These are phyloP conservation scores for Penicillium hordei DNA, from an alignment of 2,329 filamentous ascomycete genomes.

Conservation along the genomic window DNA sequence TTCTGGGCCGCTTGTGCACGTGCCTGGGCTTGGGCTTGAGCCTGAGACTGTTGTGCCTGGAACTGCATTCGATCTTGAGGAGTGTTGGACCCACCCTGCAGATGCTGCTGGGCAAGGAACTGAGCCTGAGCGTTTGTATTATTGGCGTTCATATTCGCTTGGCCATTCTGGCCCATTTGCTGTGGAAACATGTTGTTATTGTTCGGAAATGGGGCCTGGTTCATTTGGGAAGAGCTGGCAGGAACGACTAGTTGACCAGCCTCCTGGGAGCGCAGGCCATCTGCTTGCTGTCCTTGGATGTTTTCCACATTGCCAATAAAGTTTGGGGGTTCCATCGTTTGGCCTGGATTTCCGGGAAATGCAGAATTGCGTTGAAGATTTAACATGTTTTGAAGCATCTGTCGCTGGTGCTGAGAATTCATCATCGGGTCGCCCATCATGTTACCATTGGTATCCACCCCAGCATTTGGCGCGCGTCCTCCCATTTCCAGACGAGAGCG, in stretches of 20 bases:
- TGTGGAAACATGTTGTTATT: constrained; percentile 44
- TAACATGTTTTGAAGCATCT: constrained; percentile 45
- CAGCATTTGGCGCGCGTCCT: constrained; percentile 31
- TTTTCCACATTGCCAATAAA: constrained; percentile 53
- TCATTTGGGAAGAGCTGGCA: constrained; percentile 58
- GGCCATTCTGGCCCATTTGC: constrained; percentile 42
- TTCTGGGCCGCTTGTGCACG: constrained; percentile 47
- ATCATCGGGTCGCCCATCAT: constrained; percentile 42
- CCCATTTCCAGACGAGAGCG: constrained; percentile 34
- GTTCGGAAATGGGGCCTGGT: constrained; percentile 40
- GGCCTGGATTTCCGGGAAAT: constrained; percentile 36
- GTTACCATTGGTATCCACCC: constrained; percentile 31
- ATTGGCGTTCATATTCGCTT: constrained; percentile 39
- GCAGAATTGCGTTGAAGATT: constrained; percentile 40
- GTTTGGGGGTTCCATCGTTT: constrained; percentile 30
- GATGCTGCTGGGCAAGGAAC: constrained; percentile 40
- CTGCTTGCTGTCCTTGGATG: constrained; percentile 60
- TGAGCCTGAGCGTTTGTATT: constrained; percentile 39
- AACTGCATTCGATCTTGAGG: constrained; percentile 45
- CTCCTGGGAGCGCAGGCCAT: constrained; percentile 61
- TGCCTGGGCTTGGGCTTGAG: constrained; percentile 40
- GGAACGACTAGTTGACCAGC: constrained; percentile 64
- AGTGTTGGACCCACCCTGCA: constrained; percentile 44
- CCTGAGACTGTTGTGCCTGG: constrained; percentile 34
- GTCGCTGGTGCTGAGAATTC: constrained; percentile 39